Evolutionary conservation across 345 rosid species (phyloP).

Genomic region (Lenwebbia sp.): DNA sequence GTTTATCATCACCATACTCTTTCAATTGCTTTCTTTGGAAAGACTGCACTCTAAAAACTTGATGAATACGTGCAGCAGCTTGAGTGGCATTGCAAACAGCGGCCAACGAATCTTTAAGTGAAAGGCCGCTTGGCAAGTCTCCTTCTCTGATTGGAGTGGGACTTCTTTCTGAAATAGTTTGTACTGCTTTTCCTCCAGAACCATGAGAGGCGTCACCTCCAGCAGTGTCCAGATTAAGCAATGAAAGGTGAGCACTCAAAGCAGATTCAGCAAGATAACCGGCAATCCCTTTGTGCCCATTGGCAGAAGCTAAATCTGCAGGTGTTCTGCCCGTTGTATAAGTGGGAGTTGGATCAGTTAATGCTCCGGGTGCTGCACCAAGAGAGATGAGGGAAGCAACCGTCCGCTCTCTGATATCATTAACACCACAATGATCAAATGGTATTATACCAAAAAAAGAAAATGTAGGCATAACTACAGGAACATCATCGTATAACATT

Average conservation of each 20-base stretch:
- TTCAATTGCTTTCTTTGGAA: slow-evolving; percentile 73
- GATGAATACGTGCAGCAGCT: slow-evolving; percentile 82
- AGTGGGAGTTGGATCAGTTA: slow-evolving; percentile 70
- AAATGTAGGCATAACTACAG: not conserved
- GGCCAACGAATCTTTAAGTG: slow-evolving; percentile 66
- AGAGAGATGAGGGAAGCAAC: slow-evolving; percentile 73
- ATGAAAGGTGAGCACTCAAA: slow-evolving; percentile 42
- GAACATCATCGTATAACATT: not conserved
- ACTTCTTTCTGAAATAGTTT: slow-evolving; percentile 19
- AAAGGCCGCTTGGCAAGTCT: slow-evolving; percentile 22
- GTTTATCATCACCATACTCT: slow-evolving; percentile 44
- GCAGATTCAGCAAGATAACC: slow-evolving; percentile 86
- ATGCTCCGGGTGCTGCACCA: slow-evolving; percentile 71
- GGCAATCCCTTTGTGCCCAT: slow-evolving; percentile 88
- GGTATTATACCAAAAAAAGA: not conserved
- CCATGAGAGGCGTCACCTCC: slow-evolving; percentile 8
- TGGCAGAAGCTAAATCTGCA: slow-evolving; percentile 75
- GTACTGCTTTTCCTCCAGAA: slow-evolving; percentile 20
- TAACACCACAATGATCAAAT: slow-evolving; percentile 2
- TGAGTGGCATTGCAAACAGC: slow-evolving; percentile 86
- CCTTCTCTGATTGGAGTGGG: slow-evolving; percentile 20
- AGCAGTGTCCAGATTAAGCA: slow-evolving; percentile 42
- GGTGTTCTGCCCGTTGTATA: slow-evolving; percentile 64
- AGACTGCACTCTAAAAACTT: slow-evolving; percentile 84
- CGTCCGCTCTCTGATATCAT: slow-evolving; percentile 50